Evolutionary conservation across 2,329 filamentous ascomycete genomes (phyloP).

Genomic region (Ceratocystiopsis brevicomis): DNA sequence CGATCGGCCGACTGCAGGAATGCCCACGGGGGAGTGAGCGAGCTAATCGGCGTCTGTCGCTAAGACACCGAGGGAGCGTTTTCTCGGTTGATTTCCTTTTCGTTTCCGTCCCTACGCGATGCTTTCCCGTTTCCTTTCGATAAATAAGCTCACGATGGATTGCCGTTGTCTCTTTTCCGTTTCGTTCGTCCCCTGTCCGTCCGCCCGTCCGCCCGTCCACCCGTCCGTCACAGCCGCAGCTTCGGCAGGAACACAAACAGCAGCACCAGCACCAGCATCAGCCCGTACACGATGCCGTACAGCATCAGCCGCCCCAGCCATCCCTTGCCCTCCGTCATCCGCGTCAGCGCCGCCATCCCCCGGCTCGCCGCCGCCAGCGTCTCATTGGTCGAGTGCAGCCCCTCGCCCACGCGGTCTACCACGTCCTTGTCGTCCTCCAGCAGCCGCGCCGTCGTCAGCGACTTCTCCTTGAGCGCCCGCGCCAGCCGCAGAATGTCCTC

Average conservation of each 20-base stretch:
- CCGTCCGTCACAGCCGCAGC: constrained; percentile 49
- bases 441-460: constrained; percentile 49
- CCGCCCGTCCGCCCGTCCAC: neutral
- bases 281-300: constrained; percentile 63
- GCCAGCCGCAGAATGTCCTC: constrained; percentile 68
- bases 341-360: constrained; percentile 56
- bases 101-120: too few species aligned
- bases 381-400: constrained; percentile 56
- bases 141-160: neutral
- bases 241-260: constrained; percentile 79
- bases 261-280: constrained; percentile 61
- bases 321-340: constrained; percentile 73
- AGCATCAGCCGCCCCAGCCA: constrained; percentile 73
- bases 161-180: neutral
- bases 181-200: too few species aligned
- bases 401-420: constrained; percentile 49
- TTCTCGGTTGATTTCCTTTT: too few species aligned
- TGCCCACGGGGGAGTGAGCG: constrained; percentile 12
- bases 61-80: too few species aligned
- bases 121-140: neutral
- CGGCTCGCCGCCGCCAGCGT: constrained; percentile 60
- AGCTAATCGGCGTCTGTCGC: too few species aligned
- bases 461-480: constrained; percentile 54
- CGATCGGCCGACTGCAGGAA: constrained; percentile 10
- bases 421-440: constrained; percentile 57